Base-by-base conservation (phyloP, 2,329 filamentous ascomycete species). In the Hawksworthiomyces lignivorus region DNA sequence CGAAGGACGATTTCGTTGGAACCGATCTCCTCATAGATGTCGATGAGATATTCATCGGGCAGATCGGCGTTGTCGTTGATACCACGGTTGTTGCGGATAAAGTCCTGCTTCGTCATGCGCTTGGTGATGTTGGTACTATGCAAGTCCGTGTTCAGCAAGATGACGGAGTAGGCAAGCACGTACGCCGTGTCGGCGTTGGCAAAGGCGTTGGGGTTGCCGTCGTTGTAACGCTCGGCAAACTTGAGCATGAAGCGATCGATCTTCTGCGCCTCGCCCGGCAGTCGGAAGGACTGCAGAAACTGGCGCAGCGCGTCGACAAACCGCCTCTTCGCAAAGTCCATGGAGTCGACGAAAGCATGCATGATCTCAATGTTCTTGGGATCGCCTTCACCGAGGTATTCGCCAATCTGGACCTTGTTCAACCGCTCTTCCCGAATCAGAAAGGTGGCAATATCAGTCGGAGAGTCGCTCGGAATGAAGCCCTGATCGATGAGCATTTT, bases 181-280 rank as follows among this genome's bases (percentile, higher is more conserved):
- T 98, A 98, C 12, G 92, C 90, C 0, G 94, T 98, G 59, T 98
- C 94, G 2, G 92, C 94, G 56, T 97, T 98, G 27, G 92, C 92
- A 62, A 95, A 98, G 1, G 92, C 90, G 56, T 95, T 95, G 0
- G 92, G 92, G 53, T 98, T 98, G 22, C 89, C 89, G 46, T 82
- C 84, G 39, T 94, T 85, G 60, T 98, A 98, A 46, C 90, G 82
- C 62, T 97, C 90, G 9, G 92, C 92, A 64, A 97, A 98, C 61
- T 98, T 98, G 51, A 98, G 69, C 92, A 98, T 97, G 64, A 97
- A 94, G 36, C 92, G 86, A 77, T 98, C 92, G 52, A 98, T 98
- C 68, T 98, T 98, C 59, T 98, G 92, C 0, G 89, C 89, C 63
- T 98, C 92, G 47, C 92, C 92, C 0, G 92, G 92, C 12, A 98